Percentiles rank a stretch among this genome's conserved stretches.
These are phyloP conservation scores for Phaffomyces thermotolerans DNA, from an alignment of 805 yeast species.

Conservation along the genomic window DNA sequence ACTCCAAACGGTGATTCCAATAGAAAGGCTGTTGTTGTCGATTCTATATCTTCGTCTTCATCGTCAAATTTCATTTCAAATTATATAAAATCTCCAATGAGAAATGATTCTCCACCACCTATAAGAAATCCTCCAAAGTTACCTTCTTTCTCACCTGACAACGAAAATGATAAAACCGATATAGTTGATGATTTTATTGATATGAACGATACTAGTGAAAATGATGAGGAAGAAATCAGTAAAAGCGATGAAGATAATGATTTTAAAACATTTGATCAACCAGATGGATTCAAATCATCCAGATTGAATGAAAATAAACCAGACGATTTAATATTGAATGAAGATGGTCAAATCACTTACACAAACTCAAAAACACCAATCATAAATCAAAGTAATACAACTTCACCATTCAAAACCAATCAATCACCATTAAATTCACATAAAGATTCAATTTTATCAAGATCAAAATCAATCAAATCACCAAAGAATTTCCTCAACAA, in stretches of 20 bases:
- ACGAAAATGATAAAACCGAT: slow-evolving; percentile 9
- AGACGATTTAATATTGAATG: not conserved
- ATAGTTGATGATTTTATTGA: slow-evolving; percentile 18
- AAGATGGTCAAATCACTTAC: not conserved
- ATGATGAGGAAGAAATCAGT: slow-evolving; percentile 1
- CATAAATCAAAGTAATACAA: not conserved
- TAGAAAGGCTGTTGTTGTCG: slow-evolving; percentile 21
- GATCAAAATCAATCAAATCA: slow-evolving; percentile 19
- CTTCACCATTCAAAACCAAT: slow-evolving; percentile 9
- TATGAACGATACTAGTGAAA: slow-evolving; percentile 14
- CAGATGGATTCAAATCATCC: not conserved
- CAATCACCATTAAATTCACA: not conserved
- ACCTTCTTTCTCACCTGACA: slow-evolving; percentile 6
- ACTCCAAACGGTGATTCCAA: slow-evolving; percentile 19
- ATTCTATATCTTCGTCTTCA: slow-evolving; percentile 17
- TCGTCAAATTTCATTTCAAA: slow-evolving; percentile 19
- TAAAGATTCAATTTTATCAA: slow-evolving; percentile 4
- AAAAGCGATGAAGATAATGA: not conserved
- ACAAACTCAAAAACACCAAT: not conserved
- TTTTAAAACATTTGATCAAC: slow-evolving; percentile 4
- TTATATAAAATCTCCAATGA: slow-evolving; percentile 12
- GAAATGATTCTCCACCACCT: slow-evolving; percentile 17
- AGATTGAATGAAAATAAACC: not conserved
- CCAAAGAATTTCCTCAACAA: slow-evolving; percentile 21
- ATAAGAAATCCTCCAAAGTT: slow-evolving; percentile 11